Evolutionary conservation across 2,329 filamentous ascomycete species (phyloP).

Genomic region (Monilinia aucupariae): DNA sequence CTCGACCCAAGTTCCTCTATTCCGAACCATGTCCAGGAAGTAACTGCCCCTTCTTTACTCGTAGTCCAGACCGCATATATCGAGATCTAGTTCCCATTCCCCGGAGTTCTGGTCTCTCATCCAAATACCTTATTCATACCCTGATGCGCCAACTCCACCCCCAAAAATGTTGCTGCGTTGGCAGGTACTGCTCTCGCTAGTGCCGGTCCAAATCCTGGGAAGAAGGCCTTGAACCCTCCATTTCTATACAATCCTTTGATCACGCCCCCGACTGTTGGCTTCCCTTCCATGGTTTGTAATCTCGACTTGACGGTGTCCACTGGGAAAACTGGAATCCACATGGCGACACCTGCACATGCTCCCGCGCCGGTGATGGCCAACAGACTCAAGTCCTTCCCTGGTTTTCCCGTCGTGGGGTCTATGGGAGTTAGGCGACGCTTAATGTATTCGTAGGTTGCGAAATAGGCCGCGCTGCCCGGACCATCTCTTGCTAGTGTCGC

Average conservation of each 20-base stretch:
- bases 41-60: not conserved
- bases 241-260: slow-evolving; percentile 75
- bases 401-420: slow-evolving; percentile 66
- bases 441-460: slow-evolving; percentile 93
- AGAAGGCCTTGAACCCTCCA: slow-evolving; percentile 87
- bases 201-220: slow-evolving; percentile 91
- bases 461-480: slow-evolving; percentile 90
- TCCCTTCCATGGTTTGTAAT: slow-evolving; percentile 84
- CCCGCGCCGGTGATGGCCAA: slow-evolving; percentile 80
- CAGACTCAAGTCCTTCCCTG: slow-evolving; percentile 72
- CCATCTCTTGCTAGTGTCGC: slow-evolving; percentile 94
- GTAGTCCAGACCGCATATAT: not conserved
- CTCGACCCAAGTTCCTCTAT: not conserved
- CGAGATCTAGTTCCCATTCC: not conserved
- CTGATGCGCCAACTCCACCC: slow-evolving; percentile 77
- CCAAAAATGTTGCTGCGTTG: slow-evolving; percentile 91
- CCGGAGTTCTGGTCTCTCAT: slow-evolving; percentile 22
- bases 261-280: slow-evolving; percentile 72
- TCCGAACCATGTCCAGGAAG: not conserved
- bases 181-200: slow-evolving; percentile 89
- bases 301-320: slow-evolving; percentile 94
- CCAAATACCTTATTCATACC: slow-evolving; percentile 73
- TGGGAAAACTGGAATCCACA: slow-evolving; percentile 99
- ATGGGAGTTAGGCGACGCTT: slow-evolving; percentile 82
- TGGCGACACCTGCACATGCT: slow-evolving; percentile 86